Evolutionary conservation across 495 filamentous ascomycete species (phyloP).

Genomic region (Xylaria grammica): DNA sequence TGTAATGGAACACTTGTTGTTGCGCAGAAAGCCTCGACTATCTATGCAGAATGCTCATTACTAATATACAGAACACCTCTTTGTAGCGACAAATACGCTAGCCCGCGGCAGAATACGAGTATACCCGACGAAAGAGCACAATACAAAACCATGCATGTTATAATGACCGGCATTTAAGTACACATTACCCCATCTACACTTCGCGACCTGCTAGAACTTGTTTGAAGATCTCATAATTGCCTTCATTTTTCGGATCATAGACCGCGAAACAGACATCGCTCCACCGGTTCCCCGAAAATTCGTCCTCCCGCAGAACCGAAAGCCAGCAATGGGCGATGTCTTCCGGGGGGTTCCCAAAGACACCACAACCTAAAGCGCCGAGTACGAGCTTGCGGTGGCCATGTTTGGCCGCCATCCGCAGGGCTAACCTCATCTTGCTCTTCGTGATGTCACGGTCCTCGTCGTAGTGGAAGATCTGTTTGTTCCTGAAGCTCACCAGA

Average conservation of each 20-base stretch:
- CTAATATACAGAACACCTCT: too few relatives aligned
- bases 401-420: constrained; percentile 58
- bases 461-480: constrained; percentile 36
- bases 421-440: constrained; percentile 62
- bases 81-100: too few relatives aligned
- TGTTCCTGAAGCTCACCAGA: neutral
- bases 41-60: too few relatives aligned
- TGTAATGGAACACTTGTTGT: too few relatives aligned
- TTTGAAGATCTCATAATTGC: constrained; percentile 58
- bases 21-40: too few relatives aligned
- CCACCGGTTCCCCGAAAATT: constrained; percentile 66
- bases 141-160: too few relatives aligned
- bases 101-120: too few relatives aligned
- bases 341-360: constrained; percentile 61
- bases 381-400: constrained; percentile 65
- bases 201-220: constrained; percentile 49
- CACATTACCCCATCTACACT: constrained; percentile 6
- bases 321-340: constrained; percentile 63
- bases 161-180: neutral
- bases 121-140: too few relatives aligned
- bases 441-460: constrained; percentile 53
- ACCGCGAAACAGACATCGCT: constrained; percentile 60
- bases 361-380: constrained; percentile 69
- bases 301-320: constrained; percentile 60
- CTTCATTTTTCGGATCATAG: constrained; percentile 47